Evolutionary conservation across 768 basidiomycete species (phyloP), one percentile per base, ranked within the genome.

Genomic region (Nidularia pulvinata): DNA sequence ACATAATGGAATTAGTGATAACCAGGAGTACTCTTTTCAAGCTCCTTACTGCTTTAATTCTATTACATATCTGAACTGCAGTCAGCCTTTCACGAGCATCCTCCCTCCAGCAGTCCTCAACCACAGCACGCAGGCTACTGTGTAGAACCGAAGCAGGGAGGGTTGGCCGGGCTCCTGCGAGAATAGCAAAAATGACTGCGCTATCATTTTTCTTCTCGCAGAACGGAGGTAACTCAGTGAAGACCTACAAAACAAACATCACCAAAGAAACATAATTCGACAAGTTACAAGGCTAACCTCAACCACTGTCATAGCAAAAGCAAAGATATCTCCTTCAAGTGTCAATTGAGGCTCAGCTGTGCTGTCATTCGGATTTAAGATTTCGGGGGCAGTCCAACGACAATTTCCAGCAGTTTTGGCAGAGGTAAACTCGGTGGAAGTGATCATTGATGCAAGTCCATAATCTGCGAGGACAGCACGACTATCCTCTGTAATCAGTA

Each of bases 301-400:
- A n/a, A 69, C 49, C 9, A 63, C 50, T 4, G 63, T 65, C 63
- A 67, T 68, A 2, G 54, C 68, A 35, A 61, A 63, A 0, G 68
- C 60, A 50, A 62, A 70, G 1, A 70, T 46, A 45, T 69, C 67
- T 32, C 57, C 64, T 4, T 52, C 36, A 9, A 22, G 53, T 13
- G 60, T 56, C 44, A 51, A 60, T n/a, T 53, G 33, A 14, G 56
- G 50, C n/a, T 37, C 52, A 0, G 35, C 43, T 3, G 60, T 47
- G 6, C 50, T 52, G 4, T 55, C 52, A 5, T 61, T 54, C n/a
- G 62, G 57, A 33, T 56, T 55, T 51, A 69, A 61, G 6, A 70
- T 51, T 55, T 72, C 71, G 0, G 70, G 71, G 2, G 70, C 68
- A 34, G 57, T 65, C 71, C 71, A 72, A 33, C 70, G 46, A 9